Base-by-base conservation (phyloP, 345 rosid genomes). In the Sonneratia caseolaris region DNA sequence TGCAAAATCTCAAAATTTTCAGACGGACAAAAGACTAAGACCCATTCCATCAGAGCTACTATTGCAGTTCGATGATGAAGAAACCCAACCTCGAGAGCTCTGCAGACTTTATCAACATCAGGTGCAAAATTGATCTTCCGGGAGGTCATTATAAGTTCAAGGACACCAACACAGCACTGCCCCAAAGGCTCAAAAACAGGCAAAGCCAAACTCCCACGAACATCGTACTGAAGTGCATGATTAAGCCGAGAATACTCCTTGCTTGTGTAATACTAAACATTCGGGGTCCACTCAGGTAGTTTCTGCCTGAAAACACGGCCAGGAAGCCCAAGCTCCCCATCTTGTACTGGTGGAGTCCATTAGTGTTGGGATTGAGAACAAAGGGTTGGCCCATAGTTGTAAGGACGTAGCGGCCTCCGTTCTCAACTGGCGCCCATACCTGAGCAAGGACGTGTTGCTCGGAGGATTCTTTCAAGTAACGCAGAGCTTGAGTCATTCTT, bases 101-200 rank as follows among this genome's bases (percentile, higher is more conserved):
- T 94, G 90, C 97, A 89, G 75, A 94, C 93, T 88, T 91, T 94
- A 75, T 91, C 97, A 77, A 89, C 97, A 85, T 88, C 98, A 16
- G 97, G 91, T 19, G 90, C 93, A 73, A 91, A 91, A 77, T 91
- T 88, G 65, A 94, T 84, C 88, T 84, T 88, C 69, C 84, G 91
- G 57, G 96, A 89, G 76, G 91, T 94, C 96, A 85, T 77, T 72
- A 94, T 87, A 62, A 94, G 96, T 80, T 94, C 98, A 68, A 94
- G 85, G 19, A 94, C 96, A 62, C 84, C 98, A 68, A 94, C 91
- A 86, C 97, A 94, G 16, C 84, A 78, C 83, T 87, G 92, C 69
- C 88, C 89, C 0, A 91, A 83, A 37, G 88, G 88, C 74, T 94
- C 96, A 81, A 94, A 91, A 4, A 94, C 91, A 1, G 98, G 98